These are phyloP conservation scores for Platanthera zijinensis DNA, from an alignment of 106 monocot genomes.

Conservation along the genomic window DNA sequence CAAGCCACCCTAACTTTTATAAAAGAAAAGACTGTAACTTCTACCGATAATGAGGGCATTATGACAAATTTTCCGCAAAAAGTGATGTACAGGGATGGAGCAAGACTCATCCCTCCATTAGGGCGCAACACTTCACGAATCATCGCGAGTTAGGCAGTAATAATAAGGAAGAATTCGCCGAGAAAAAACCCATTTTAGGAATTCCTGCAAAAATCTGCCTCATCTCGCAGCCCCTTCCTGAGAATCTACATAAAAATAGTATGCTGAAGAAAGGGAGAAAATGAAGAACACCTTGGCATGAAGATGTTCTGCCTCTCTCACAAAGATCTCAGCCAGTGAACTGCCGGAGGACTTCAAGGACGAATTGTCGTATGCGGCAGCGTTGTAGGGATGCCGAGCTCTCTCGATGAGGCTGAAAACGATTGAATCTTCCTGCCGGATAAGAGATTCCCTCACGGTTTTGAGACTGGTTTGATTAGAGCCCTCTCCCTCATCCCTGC, in stretches of 20 bases:
- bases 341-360: neutral
- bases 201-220: too few species aligned
- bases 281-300: conserved; percentile 49
- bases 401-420: conserved; percentile 78
- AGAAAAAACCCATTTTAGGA: too few species aligned
- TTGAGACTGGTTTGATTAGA: conserved; percentile 28
- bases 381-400: conserved; percentile 42
- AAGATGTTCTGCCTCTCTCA: conserved; percentile 50
- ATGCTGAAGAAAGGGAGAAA: neutral
- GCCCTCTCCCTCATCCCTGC: neutral
- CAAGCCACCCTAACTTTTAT: too few species aligned
- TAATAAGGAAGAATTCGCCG: too few species aligned
- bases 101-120: too few species aligned
- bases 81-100: too few species aligned
- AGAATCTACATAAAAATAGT: neutral
- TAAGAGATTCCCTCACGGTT: conserved; percentile 56
- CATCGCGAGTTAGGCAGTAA: too few species aligned
- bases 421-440: conserved; percentile 76
- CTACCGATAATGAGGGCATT: too few species aligned
- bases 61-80: too few species aligned
- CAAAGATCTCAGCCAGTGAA: conserved; percentile 46
- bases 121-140: too few species aligned
- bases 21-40: too few species aligned
- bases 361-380: conserved; percentile 36
- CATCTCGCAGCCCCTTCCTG: too few species aligned